Conservation (phyloP, 2,329 filamentous ascomycete genomes). For the Pestalotiopsis sp. region DNA sequence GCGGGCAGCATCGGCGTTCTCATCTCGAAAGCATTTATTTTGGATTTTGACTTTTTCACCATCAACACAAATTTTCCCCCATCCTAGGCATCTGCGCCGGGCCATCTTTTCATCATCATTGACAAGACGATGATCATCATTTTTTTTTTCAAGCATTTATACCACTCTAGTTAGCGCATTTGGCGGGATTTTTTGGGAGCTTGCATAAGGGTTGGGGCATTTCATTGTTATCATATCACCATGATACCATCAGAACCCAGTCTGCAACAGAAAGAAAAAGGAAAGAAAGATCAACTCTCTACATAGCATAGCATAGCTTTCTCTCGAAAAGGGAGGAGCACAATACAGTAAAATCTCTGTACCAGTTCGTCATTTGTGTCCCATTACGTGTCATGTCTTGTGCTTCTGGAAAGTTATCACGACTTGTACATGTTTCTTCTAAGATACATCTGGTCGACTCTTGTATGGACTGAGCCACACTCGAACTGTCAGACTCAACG, state of each 20-base stretch:
- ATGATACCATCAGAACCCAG: background rate
- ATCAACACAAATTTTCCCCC: background rate
- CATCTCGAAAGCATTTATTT: background rate
- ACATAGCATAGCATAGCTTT: background rate
- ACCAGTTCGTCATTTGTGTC: too few relatives aligned
- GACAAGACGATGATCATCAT: background rate
- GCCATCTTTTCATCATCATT: background rate
- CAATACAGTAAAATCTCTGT: background rate
- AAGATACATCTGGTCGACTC: too few relatives aligned
- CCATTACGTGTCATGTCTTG: too few relatives aligned
- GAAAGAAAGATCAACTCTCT: background rate
- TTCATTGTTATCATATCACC: background rate
- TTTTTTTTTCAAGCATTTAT: background rate
- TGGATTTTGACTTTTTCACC: background rate
- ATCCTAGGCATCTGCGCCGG: background rate
- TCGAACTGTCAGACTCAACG: too few relatives aligned
- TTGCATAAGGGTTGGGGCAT: background rate
- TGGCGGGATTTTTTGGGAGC: background rate
- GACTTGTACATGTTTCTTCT: too few relatives aligned
- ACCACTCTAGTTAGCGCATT: background rate
- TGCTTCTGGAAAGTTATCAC: too few relatives aligned
- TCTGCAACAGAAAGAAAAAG: background rate
- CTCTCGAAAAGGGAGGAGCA: background rate
- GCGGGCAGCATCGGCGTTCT: constrained; percentile 1
- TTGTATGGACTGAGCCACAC: too few relatives aligned